Base-by-base conservation (phyloP, 2,329 filamentous ascomycete genomes). In the Exophiala calicioides region DNA sequence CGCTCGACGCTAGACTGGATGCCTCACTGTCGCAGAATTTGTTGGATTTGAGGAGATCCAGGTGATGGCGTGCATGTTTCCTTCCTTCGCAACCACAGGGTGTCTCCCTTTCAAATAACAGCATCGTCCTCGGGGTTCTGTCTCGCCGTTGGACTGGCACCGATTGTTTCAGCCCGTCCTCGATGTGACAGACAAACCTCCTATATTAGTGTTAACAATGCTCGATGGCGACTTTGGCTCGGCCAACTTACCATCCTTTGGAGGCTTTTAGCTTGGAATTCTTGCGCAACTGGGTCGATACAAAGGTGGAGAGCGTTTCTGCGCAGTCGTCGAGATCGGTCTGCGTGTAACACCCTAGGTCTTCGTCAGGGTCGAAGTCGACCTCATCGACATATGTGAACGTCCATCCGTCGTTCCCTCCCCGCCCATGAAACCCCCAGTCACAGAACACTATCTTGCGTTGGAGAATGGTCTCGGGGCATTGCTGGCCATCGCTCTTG, bases 361-460 rank as follows among this genome's bases (percentile, higher is more conserved):
- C 45, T 30, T 44, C 45, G 24, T 43, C 45, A 3, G 45, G 38
- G 18, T 38, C 32, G 16, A 49, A 49, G 26, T 49, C 38, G 3
- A 43, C 45, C 15, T 49, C 39, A 16, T 49, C 45, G 9, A 49
- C 39, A 39, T 43, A 49, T 9, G 45, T 38, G 33, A 49, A 49
- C 4, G 23, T 13, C 45, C 45, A 49, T 6, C 45, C 45, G 15
- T 48, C 24, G 15, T 44, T 49, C 6, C 30, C 27, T 12, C 32
- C 21, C 26, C 45, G 38, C 8, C 32, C 39, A 49, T 49, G 45
- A 16, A 42, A 49, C 2, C 38, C 45, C 39, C 39, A 49, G 15
- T 49, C 45, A 23, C 45, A 49, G 32, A 49, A 49, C 16, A 49
- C 45, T 13, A 49, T 49, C 39, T 38, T 49, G 9, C 45, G 38